A percentile compares a stretch with the other conserved stretches of the same genome.
These are phyloP conservation scores for Monilinia polystroma DNA, from an alignment of 2,329 filamentous ascomycete species.

Conservation along the genomic window DNA sequence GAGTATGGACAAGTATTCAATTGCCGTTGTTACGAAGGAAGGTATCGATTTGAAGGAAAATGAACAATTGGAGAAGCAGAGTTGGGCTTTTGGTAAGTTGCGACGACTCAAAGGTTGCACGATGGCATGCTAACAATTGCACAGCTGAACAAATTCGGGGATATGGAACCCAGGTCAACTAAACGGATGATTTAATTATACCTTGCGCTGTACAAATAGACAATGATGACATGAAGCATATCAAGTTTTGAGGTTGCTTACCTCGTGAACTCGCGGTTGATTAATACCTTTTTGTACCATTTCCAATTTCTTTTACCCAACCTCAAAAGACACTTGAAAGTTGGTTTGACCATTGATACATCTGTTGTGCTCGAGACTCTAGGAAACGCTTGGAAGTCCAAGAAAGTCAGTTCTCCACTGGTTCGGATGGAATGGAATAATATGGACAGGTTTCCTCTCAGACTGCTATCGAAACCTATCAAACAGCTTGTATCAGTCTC, in stretches of 20 bases:
- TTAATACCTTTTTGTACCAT: neutral
- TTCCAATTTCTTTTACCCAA: neutral
- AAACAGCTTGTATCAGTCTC: neutral
- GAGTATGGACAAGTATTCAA: constrained; percentile 85
- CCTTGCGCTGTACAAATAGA: constrained; percentile 38
- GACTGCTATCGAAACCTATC: neutral
- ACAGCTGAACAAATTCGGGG: constrained; percentile 85
- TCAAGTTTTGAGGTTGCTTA: constrained; percentile 11
- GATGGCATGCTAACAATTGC: constrained; percentile 28
- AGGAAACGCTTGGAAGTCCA: neutral
- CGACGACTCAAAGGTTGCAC: neutral
- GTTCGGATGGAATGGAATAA: neutral
- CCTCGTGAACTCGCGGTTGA: constrained; percentile 9
- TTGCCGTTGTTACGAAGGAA: constrained; percentile 85
- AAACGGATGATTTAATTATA: constrained; percentile 27
- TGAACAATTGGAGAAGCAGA: constrained; percentile 90
- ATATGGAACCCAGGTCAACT: constrained; percentile 79
- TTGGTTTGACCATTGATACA: neutral
- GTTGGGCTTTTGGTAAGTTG: constrained; percentile 76
- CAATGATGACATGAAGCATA: constrained; percentile 34
- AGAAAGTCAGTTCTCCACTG: neutral
- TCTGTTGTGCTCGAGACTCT: neutral
- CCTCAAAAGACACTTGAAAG: neutral
- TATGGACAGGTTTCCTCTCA: neutral
- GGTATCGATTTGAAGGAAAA: constrained; percentile 82